A percentile compares a stretch with the other conserved stretches of the same genome.
Conservation (phyloP, 2,329 filamentous ascomycete genomes). For the Paecilomyces sp. region DNA sequence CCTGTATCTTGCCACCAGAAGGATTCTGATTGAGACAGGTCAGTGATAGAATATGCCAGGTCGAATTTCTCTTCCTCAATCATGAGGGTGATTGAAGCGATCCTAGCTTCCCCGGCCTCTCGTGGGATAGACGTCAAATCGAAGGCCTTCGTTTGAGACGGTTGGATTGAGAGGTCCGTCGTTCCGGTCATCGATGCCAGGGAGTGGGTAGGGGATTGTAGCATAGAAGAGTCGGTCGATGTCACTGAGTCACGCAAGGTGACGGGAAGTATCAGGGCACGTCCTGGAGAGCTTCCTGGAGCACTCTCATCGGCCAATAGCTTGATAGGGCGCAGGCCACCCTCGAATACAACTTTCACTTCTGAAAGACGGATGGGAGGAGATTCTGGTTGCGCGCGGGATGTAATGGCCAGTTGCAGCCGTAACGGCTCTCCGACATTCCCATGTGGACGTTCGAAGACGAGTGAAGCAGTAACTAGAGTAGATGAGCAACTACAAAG, state of each 20-base stretch:
- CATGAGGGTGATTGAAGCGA: slow-evolving; percentile 55
- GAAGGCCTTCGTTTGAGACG: slow-evolving; percentile 63
- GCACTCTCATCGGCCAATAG: slow-evolving; percentile 27
- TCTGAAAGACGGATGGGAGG: slow-evolving; percentile 42
- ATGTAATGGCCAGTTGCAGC: slow-evolving; percentile 50
- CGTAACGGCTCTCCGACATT: slow-evolving; percentile 53
- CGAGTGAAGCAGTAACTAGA: slow-evolving; percentile 45
- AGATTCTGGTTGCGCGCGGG: slow-evolving; percentile 39
- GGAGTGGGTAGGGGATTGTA: slow-evolving; percentile 27
- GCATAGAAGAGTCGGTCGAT: slow-evolving; percentile 16
- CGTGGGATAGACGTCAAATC: slow-evolving; percentile 66
- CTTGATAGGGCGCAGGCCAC: slow-evolving; percentile 38
- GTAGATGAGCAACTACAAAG: slow-evolving; percentile 3
- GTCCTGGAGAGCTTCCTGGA: slow-evolving; percentile 12
- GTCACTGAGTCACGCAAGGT: slow-evolving; percentile 26
- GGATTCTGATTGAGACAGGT: slow-evolving; percentile 23
- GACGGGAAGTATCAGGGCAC: slow-evolving; percentile 23
- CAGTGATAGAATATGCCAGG: slow-evolving; percentile 57
- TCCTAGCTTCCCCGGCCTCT: slow-evolving; percentile 71
- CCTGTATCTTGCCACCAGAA: slow-evolving; percentile 38
- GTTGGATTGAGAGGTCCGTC: slow-evolving; percentile 58
- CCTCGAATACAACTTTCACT: slow-evolving; percentile 47
- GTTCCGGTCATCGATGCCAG: slow-evolving; percentile 45
- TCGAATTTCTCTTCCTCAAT: slow-evolving; percentile 61
- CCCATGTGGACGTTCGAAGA: slow-evolving; percentile 48